Base-by-base conservation (phyloP, 495 filamentous ascomycete species). In the Penicillium coprophilum region DNA sequence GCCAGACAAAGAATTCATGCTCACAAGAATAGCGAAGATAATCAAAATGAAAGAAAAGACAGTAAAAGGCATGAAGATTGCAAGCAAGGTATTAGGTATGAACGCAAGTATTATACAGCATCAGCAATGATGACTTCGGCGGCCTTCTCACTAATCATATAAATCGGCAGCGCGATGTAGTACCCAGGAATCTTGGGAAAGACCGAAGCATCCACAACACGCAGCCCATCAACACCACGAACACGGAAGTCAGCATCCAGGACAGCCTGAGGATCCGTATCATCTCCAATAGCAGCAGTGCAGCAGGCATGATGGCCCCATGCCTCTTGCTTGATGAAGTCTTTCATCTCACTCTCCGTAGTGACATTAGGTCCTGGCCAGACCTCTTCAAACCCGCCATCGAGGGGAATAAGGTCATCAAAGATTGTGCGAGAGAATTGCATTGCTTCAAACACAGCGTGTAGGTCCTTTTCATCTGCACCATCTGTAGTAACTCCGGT, bases 61-160 rank as follows among this genome's bases (percentile, higher is more conserved):
- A 30, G 20, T 19, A 32, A 6, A 27, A 30, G 10, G 5, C 1
- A 27, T 0, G 5, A 19, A 31, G 9, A 20, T 19, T 4, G n/a
- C 5, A 48, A 20, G 24, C 5, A 20, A 20, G 2, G 11, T 19
- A 13, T 11, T 20, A 20, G 2, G 11, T 19, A 13, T 11, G 10
- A 46, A 17, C 7, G 10, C 11, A 40, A 8, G 2, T n/a, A 41
- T 56, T 8, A 62, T 28, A 15, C 20, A 3, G 64, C 69, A 61
- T 63, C 80, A 4, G 65, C 71, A 36, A 84, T 56, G 39, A 87
- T 85, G 21, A 83, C 82, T 46, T 82, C 83, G 0, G 82, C 77
- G 2, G 85, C 85, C 76, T 87, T 87, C 62, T 83, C 81, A 44
- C 77, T 79, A 23, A 87, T 60, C 77, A 86, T 85, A 62, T 86